These are phyloP conservation scores for Xylariaceae sp. DNA, from an alignment of 2,329 filamentous ascomycete species.

Conservation along the genomic window DNA sequence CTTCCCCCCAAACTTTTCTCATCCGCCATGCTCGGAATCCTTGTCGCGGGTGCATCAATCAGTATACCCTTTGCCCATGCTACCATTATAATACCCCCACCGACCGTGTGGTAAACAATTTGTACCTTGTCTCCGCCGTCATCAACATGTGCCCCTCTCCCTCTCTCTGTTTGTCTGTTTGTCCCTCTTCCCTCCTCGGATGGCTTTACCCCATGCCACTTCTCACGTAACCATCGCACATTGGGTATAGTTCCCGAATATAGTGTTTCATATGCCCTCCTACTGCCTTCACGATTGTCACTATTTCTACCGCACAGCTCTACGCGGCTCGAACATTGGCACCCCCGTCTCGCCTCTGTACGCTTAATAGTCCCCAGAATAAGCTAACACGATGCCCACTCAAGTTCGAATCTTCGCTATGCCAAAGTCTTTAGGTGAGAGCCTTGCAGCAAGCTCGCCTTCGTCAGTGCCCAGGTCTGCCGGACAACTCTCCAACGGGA, in stretches of 20 bases:
- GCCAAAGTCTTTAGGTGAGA: slow-evolving; percentile 69
- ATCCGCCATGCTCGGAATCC: slow-evolving; percentile 18
- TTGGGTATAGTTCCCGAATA: slow-evolving; percentile 20
- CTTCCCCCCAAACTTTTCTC: slow-evolving; percentile 13
- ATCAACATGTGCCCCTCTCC: neutral
- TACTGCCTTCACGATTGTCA: slow-evolving; percentile 85
- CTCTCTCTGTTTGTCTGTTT: slow-evolving; percentile 2
- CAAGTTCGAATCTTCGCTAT: slow-evolving; percentile 67
- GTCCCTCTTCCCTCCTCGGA: slow-evolving; percentile 2
- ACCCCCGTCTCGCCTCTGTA: slow-evolving; percentile 75
- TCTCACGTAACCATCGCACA: neutral
- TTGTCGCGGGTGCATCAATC: slow-evolving; percentile 23
- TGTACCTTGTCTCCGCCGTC: slow-evolving; percentile 17
- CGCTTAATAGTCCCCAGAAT: slow-evolving; percentile 46
- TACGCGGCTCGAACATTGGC: slow-evolving; percentile 79
- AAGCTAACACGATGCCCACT: slow-evolving; percentile 55
- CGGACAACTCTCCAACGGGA: slow-evolving; percentile 30
- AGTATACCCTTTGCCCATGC: slow-evolving; percentile 6
- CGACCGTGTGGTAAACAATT: slow-evolving; percentile 10
- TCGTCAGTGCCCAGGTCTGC: slow-evolving; percentile 40
- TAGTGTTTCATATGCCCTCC: slow-evolving; percentile 61
- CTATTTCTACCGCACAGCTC: slow-evolving; percentile 86
- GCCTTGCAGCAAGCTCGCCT: slow-evolving; percentile 50
- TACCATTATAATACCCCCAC: slow-evolving; percentile 1
- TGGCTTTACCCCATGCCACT: slow-evolving; percentile 13